Base-by-base conservation (phyloP, 208 protist genomes). In the Trypanosoma cruzi region DNA sequence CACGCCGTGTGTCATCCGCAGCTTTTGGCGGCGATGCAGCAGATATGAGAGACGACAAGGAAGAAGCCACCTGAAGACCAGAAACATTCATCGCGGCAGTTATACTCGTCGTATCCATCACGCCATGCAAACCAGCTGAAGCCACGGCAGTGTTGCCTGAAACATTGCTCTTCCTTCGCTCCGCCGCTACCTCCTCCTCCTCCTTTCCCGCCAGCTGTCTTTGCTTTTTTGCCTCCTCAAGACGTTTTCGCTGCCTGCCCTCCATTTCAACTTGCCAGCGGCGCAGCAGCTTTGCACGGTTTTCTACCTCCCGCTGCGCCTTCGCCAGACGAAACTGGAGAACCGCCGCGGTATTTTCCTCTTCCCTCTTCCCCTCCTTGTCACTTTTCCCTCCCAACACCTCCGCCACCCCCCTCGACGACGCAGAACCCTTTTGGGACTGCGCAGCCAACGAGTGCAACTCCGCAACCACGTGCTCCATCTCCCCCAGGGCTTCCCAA, bases 251-350 rank as follows among this genome's bases (percentile, higher is more conserved):
- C 58, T 91, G 68, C 0, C 77, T 73, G 22, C 60, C 57, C 16
- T 86, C 75, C 31, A 86, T 78, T 28, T 84, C 73, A 24, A 73
- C 18, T 62, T 88, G 85, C n/a, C 61, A 65, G 36, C 68, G 59
- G 6, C 72, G 76, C 54, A 88, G 37, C 40, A 68, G 67, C 40
- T 82, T 73, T 10, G 79, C 77, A 13, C 53, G 57, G 20, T 50
- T 55, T 61, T 81, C 79, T 49, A 88, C 63, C 59, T 88, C 82
- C 4, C 67, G 36, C 49, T 80, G 34, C 24, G 86, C 86, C 8
- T 72, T 73, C 55, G 68, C 57, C 46, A 91, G 64, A 11, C 72
- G 72, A 66, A 88, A 88, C 29, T 68, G 52, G 3, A 82, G 54
- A 4, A 73, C 32, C 8, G 77, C 59, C 26, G 58, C 42, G 22